Percentiles rank a stretch among this genome's conserved stretches.
Conservation (phyloP, 805 yeast genomes). For the Metschnikowia borealis region DNA sequence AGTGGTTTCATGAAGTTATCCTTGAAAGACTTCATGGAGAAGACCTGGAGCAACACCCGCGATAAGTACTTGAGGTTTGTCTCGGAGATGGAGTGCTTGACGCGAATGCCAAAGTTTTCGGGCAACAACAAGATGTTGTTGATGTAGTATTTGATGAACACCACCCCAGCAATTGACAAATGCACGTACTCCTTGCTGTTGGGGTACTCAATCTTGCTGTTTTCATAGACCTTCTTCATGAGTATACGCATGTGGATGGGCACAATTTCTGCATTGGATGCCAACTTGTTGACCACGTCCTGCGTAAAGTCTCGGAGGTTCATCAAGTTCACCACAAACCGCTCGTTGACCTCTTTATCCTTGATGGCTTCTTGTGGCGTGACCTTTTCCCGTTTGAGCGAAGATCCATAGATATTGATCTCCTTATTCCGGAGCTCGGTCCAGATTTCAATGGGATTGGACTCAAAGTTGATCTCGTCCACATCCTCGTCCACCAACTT, state of each 20-base stretch:
- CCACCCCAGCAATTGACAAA: slow-evolving; percentile 65
- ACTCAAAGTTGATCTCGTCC: slow-evolving; percentile 62
- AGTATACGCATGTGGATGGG: slow-evolving; percentile 36
- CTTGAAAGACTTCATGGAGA: slow-evolving; percentile 64
- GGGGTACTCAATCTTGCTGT: slow-evolving; percentile 49
- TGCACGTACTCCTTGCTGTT: slow-evolving; percentile 56
- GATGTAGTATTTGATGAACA: slow-evolving; percentile 52
- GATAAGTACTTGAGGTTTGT: slow-evolving; percentile 56
- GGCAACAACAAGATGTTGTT: slow-evolving; percentile 46
- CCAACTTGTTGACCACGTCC: slow-evolving; percentile 53
- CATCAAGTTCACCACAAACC: slow-evolving; percentile 72
- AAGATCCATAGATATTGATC: slow-evolving; percentile 30
- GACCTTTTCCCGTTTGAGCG: slow-evolving; percentile 30
- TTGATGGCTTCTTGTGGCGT: slow-evolving; percentile 71
- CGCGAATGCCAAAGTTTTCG: slow-evolving; percentile 52
- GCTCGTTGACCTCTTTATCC: slow-evolving; percentile 65
- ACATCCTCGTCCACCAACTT: slow-evolving; percentile 44
- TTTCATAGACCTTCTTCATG: slow-evolving; percentile 31
- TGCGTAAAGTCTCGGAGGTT: slow-evolving; percentile 67
- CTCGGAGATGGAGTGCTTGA: slow-evolving; percentile 27
- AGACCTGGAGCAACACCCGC: slow-evolving; percentile 60
- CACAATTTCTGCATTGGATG: slow-evolving; percentile 33
- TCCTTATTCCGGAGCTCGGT: slow-evolving; percentile 36
- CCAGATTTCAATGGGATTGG: slow-evolving; percentile 68
- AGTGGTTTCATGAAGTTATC: slow-evolving; percentile 75